Conservation (phyloP, 306 rosid genomes). For the Acmispon strigosus region DNA sequence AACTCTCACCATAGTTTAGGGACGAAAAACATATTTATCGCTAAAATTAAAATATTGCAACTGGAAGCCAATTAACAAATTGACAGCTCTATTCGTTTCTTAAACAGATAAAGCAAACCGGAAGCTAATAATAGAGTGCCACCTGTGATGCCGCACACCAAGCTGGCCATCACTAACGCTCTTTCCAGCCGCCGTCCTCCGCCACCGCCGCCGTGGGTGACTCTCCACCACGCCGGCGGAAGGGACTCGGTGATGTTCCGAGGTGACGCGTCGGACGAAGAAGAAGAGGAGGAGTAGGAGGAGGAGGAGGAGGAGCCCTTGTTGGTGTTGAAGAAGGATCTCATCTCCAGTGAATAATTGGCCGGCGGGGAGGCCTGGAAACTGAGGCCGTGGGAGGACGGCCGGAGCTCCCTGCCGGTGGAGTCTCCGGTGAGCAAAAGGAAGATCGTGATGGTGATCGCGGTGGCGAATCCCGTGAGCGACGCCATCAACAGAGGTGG, state of each 20-base stretch:
- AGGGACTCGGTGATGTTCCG: slow-evolving; percentile 32
- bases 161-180: slow-evolving; percentile 52
- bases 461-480: slow-evolving; percentile 3
- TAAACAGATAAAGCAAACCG: slow-evolving; percentile 38
- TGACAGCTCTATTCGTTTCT: no score
- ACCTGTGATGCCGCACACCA: slow-evolving; percentile 73
- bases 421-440: slow-evolving; percentile 22
- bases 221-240: slow-evolving; percentile 45
- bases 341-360: slow-evolving; percentile 38
- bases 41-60: no score
- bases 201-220: slow-evolving; percentile 5
- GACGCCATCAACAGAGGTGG: slow-evolving; percentile 17
- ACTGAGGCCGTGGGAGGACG: slow-evolving; percentile 70
- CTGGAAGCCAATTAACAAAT: no score
- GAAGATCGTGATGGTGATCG: background rate
- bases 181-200: slow-evolving; percentile 29
- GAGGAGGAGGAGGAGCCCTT: slow-evolving; percentile 25
- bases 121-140: slow-evolving; percentile 59
- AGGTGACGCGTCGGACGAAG: slow-evolving; percentile 26
- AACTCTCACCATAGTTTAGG: no score
- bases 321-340: slow-evolving; percentile 59
- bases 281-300: slow-evolving; percentile 6
- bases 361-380: slow-evolving; percentile 42
- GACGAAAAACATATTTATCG: no score
- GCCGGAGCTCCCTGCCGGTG: slow-evolving; percentile 59